Evolutionary conservation across 192 early-diverging fungal species (phyloP).

Genomic region (Phlyctochytrium planicorne): DNA sequence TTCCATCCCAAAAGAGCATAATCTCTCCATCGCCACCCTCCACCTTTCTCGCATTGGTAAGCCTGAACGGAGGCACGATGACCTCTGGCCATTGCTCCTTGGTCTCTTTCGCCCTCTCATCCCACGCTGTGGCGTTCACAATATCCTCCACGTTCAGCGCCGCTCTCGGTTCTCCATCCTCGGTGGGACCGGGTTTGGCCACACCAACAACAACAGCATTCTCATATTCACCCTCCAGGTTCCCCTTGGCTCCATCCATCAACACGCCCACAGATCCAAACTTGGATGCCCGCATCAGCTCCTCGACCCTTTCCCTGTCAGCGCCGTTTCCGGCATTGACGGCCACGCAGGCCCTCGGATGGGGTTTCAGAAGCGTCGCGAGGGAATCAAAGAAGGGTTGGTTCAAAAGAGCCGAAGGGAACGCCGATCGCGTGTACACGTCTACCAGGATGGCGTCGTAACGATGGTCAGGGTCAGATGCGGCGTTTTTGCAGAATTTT

Average conservation of each 20-base stretch:
- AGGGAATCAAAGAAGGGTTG: slow-evolving; percentile 13
- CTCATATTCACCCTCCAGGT: slow-evolving; percentile 25
- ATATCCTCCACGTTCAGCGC: not conserved
- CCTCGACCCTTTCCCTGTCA: slow-evolving; percentile 13
- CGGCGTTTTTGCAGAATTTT: slow-evolving; percentile 10
- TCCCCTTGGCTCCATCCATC: slow-evolving; percentile 19
- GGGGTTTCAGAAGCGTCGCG: slow-evolving; percentile 11
- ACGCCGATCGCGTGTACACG: slow-evolving; percentile 27
- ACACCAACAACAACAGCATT: slow-evolving; percentile 28
- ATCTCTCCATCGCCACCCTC: slow-evolving; percentile 21
- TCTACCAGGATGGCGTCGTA: slow-evolving; percentile 28
- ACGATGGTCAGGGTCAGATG: slow-evolving; percentile 16
- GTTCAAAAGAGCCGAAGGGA: slow-evolving; percentile 14
- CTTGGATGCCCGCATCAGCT: slow-evolving; percentile 2
- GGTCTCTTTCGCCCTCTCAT: slow-evolving; percentile 12
- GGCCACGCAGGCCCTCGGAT: slow-evolving; percentile 11
- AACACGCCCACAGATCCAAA: not conserved
- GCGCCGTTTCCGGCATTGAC: slow-evolving; percentile 23
- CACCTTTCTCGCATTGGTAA: slow-evolving; percentile 7
- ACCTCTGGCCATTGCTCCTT: slow-evolving; percentile 22
- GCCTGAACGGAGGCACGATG: slow-evolving; percentile 20
- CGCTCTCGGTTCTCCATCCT: not conserved
- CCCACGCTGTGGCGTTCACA: slow-evolving; percentile 21
- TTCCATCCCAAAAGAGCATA: slow-evolving; percentile 22
- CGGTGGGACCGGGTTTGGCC: not conserved